phyloP scores from a whole-genome alignment of 1,139 yeast species.

The Yamadazyma trypodendri region DNA sequence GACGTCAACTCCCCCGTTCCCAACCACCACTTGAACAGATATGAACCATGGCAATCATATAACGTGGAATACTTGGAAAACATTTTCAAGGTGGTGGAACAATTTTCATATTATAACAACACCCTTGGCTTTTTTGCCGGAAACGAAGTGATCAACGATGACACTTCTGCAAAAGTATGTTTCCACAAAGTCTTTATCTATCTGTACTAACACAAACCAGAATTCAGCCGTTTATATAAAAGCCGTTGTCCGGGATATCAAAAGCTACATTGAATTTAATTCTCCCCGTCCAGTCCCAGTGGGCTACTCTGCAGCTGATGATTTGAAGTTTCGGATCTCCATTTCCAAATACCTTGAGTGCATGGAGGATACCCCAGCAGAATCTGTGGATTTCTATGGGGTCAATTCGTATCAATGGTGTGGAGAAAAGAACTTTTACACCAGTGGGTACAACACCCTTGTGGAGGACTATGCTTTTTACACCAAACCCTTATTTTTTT shows the following conservation, averaged over 20 bases:
- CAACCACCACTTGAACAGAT: conserved; percentile 76
- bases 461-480: conserved; percentile 69
- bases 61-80: conserved; percentile 67
- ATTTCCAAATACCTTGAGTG: conserved; percentile 84
- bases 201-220: conserved; percentile 11
- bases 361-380: conserved; percentile 51
- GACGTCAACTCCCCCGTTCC: conserved; percentile 88
- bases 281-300: conserved; percentile 75
- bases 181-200: neutral
- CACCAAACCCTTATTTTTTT: conserved; percentile 77
- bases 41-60: conserved; percentile 88
- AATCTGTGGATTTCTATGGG: conserved; percentile 88
- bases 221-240: conserved; percentile 70
- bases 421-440: conserved; percentile 77
- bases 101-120: conserved; percentile 81
- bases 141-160: conserved; percentile 86
- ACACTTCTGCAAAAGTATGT: conserved; percentile 57
- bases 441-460: conserved; percentile 78
- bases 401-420: conserved; percentile 98
- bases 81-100: conserved; percentile 76
- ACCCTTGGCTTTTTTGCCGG: conserved; percentile 94
- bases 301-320: conserved; percentile 96
- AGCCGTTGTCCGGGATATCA: conserved; percentile 78
- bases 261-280: conserved; percentile 59
- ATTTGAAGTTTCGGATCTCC: conserved; percentile 68